Conservation (phyloP, 257 asterid species). For the Handroanthus guayacan region DNA sequence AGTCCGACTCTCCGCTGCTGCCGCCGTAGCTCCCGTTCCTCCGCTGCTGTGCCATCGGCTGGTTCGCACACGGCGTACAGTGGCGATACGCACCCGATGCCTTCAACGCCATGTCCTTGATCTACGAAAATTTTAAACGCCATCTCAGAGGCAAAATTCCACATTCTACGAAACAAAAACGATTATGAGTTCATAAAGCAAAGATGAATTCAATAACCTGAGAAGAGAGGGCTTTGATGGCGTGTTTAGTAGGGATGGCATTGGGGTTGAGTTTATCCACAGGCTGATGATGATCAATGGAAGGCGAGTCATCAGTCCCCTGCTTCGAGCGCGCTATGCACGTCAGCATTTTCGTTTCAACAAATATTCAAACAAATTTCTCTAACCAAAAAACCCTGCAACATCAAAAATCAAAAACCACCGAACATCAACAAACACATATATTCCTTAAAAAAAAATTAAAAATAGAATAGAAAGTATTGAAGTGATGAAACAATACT, state of each 20-base stretch:
- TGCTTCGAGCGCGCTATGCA: slow-evolving; percentile 95
- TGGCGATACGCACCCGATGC: slow-evolving; percentile 95
- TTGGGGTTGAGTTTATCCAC: slow-evolving; percentile 43
- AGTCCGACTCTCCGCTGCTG: slow-evolving; percentile 52
- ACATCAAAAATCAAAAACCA: background rate
- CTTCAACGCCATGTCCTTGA: slow-evolving; percentile 94
- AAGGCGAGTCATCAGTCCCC: slow-evolving; percentile 52
- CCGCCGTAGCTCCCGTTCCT: slow-evolving; percentile 46
- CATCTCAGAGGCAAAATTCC: background rate
- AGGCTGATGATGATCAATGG: slow-evolving; percentile 44
- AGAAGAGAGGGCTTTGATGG: slow-evolving; percentile 68
- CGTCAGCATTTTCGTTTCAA: slow-evolving; percentile 69
- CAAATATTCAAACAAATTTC: slow-evolving; percentile 8
- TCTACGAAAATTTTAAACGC: slow-evolving; percentile 43
- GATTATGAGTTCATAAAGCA: background rate
- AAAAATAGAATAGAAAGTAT: no score
- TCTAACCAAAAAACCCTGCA: background rate
- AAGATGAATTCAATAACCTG: slow-evolving; percentile 57
- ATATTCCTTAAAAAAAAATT: background rate
- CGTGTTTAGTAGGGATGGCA: slow-evolving; percentile 59
- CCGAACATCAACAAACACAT: background rate
- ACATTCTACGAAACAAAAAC: background rate
- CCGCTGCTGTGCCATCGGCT: slow-evolving; percentile 46
- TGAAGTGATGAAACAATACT: background rate
- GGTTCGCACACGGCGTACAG: slow-evolving; percentile 76